Percentiles rank a stretch among this genome's conserved stretches.
Conservation (phyloP, 169 alveolate species). For the Babesia divergens region DNA sequence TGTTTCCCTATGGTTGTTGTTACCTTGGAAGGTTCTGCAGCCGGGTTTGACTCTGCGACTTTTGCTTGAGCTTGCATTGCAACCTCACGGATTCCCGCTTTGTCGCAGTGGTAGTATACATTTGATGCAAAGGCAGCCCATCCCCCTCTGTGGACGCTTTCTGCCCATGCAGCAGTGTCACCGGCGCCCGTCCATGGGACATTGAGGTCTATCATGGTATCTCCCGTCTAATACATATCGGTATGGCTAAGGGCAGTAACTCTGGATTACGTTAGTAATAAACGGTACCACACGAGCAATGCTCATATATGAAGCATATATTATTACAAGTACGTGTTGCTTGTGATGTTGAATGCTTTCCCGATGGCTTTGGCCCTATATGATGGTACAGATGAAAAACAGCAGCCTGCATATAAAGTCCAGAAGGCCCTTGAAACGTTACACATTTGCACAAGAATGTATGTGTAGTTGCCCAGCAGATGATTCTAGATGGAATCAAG, state of each 20-base stretch:
- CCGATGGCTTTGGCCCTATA: too few relatives aligned
- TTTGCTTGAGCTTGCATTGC: background rate
- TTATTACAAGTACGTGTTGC: background rate
- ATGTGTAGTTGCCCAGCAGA: too few relatives aligned
- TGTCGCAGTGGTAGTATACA: constrained; percentile 37
- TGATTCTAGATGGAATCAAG: too few relatives aligned
- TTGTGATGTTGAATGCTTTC: background rate
- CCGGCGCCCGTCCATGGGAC: constrained; percentile 35
- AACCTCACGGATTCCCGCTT: constrained; percentile 18
- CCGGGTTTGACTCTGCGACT: background rate
- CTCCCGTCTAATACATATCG: too few relatives aligned
- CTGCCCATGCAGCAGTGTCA: background rate
- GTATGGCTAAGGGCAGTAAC: too few relatives aligned
- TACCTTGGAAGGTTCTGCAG: background rate
- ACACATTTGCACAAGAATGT: too few relatives aligned
- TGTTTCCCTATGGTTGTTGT: constrained; percentile 3
- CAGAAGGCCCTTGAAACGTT: too few relatives aligned
- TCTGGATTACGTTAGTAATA: too few relatives aligned
- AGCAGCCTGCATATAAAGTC: too few relatives aligned
- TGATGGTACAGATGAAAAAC: too few relatives aligned
- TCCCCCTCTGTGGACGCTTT: constrained; percentile 7
- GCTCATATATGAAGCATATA: too few relatives aligned
- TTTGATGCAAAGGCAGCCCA: constrained; percentile 47
- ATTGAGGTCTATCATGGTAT: constrained; percentile 44
- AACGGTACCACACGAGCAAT: too few relatives aligned